Evolutionary conservation across 1,139 yeast genomes (phyloP).

Genomic region (Candida albicans): DNA sequence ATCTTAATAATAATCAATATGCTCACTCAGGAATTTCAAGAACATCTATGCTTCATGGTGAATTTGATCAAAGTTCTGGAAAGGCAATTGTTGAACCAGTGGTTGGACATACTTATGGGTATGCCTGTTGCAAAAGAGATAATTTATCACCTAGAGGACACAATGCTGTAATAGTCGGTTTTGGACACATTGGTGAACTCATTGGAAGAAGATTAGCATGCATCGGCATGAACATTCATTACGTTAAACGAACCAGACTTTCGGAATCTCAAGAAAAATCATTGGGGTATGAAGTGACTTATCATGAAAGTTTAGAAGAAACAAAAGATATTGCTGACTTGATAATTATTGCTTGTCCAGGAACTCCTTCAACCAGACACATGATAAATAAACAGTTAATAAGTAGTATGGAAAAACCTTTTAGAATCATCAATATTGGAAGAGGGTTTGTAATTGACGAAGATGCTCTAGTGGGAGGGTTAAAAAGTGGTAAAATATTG

Average conservation of each 20-base stretch:
- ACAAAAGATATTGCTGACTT: constrained; percentile 50
- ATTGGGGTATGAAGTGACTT: constrained; percentile 48
- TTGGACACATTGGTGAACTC: constrained; percentile 73
- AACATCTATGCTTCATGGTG: constrained; percentile 32
- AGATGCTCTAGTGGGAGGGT: constrained; percentile 64
- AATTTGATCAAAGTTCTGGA: constrained; percentile 38
- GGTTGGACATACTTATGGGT: constrained; percentile 50
- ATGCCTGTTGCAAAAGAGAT: constrained; percentile 34
- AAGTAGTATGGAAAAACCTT: constrained; percentile 47
- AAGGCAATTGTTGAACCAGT: constrained; percentile 24
- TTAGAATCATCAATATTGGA: constrained; percentile 75
- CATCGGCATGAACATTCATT: constrained; percentile 68
- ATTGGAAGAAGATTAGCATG: constrained; percentile 57
- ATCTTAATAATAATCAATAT: constrained; percentile 25
- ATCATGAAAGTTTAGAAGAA: constrained; percentile 38
- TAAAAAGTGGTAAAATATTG: constrained; percentile 63
- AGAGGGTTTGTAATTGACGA: constrained; percentile 76
- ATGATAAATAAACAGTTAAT: constrained; percentile 54
- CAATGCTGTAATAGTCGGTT: constrained; percentile 68
- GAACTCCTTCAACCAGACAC: constrained; percentile 56
- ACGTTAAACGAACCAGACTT: constrained; percentile 57
- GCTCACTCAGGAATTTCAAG: constrained; percentile 48
- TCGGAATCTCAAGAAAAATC: constrained; percentile 31
- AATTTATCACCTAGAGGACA: constrained; percentile 57
- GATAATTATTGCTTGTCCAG: constrained; percentile 69